Evolutionary conservation across 1,284 basidiomycete species (phyloP).

Genomic region (Pyrrhoderma noxium): DNA sequence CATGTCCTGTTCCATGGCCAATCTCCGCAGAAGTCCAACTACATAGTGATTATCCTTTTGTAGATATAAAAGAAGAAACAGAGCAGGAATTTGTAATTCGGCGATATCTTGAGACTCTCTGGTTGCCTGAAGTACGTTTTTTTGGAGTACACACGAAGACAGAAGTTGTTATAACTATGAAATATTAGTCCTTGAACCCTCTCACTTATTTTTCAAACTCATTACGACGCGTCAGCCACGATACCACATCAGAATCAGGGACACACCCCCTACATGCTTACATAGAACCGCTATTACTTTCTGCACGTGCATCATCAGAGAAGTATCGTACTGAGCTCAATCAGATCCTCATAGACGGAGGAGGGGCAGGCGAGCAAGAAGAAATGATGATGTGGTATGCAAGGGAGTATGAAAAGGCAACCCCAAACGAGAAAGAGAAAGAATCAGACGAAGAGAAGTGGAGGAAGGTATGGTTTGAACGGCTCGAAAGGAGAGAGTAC

Average conservation of each 20-base stretch:
- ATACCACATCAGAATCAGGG: slow-evolving; percentile 24
- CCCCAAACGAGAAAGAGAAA: background rate
- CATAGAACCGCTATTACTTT: slow-evolving; percentile 53
- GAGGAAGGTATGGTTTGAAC: slow-evolving; percentile 47
- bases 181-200: slow-evolving; percentile 58
- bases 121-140: slow-evolving; percentile 57
- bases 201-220: slow-evolving; percentile 47
- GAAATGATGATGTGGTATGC: slow-evolving; percentile 70
- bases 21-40: slow-evolving; percentile 8
- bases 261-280: slow-evolving; percentile 49
- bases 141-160: background rate
- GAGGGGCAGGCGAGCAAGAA: slow-evolving; percentile 53
- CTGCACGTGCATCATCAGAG: slow-evolving; percentile 42
- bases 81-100: slow-evolving; percentile 14
- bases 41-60: slow-evolving; percentile 17
- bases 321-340: slow-evolving; percentile 61
- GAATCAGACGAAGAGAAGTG: slow-evolving; percentile 39
- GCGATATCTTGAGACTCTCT: slow-evolving; percentile 65
- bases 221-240: slow-evolving; percentile 38
- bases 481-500: slow-evolving; percentile 67
- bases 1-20: slow-evolving; percentile 13
- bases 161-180: slow-evolving; percentile 3
- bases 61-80: slow-evolving; percentile 5
- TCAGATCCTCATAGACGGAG: slow-evolving; percentile 46
- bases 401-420: slow-evolving; percentile 46